Conservation (phyloP, 768 basidiomycete species). For the Chlorophyllum brunneum region DNA sequence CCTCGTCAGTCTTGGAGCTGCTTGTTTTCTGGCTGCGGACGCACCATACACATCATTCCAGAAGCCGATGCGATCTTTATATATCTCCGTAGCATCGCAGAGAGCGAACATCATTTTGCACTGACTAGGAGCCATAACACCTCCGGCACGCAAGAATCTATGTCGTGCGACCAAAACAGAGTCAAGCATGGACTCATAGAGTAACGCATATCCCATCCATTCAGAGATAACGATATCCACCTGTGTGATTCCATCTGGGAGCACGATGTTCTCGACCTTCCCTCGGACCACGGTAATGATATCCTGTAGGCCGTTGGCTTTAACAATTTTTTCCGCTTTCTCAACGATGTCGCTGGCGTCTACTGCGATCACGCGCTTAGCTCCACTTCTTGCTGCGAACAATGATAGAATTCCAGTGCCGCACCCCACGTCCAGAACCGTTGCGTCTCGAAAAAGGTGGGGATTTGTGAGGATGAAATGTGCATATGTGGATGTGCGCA, state of each 20-base stretch:
- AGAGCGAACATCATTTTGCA: slow-evolving; percentile 81
- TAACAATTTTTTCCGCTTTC: slow-evolving; percentile 75
- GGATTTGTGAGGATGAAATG: slow-evolving; percentile 86
- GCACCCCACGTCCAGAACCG: slow-evolving; percentile 94
- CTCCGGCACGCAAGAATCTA: slow-evolving; percentile 70
- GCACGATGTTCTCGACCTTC: slow-evolving; percentile 82
- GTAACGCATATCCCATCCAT: slow-evolving; percentile 93
- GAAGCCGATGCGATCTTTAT: slow-evolving; percentile 81
- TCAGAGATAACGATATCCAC: slow-evolving; percentile 97
- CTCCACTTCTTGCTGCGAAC: slow-evolving; percentile 86
- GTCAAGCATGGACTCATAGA: slow-evolving; percentile 98
- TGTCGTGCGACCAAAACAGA: slow-evolving; percentile 89
- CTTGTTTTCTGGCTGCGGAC: slow-evolving; percentile 15
- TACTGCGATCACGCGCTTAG: slow-evolving; percentile 86
- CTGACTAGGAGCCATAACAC: slow-evolving; percentile 90
- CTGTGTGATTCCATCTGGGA: slow-evolving; percentile 67
- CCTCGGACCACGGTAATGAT: slow-evolving; percentile 85
- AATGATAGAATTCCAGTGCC: slow-evolving; percentile 92
- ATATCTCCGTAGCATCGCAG: slow-evolving; percentile 70
- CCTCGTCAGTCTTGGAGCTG: neutral
- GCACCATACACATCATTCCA: slow-evolving; percentile 91
- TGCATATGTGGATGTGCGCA: slow-evolving; percentile 90
- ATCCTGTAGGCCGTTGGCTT: slow-evolving; percentile 66
- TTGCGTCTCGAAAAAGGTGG: slow-evolving; percentile 72
- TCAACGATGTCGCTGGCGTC: slow-evolving; percentile 84